Percentiles rank a stretch among this genome's conserved stretches.
phyloP scores from a whole-genome alignment of 306 rosid species.

The Bauhinia variegata region DNA sequence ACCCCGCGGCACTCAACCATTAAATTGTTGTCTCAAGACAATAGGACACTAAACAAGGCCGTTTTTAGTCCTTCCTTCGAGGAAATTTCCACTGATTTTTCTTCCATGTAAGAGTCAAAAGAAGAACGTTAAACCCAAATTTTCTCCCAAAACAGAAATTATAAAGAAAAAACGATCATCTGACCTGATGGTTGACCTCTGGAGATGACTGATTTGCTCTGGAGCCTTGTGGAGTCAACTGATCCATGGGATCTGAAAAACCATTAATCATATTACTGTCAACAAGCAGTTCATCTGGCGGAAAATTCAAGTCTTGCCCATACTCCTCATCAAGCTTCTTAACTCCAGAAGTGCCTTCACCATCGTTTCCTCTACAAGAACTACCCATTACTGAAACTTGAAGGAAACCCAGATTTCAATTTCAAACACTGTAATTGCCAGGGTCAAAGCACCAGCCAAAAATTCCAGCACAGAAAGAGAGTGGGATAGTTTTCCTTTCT shows the following conservation, averaged over 20 bases:
- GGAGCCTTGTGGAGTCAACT: constrained; percentile 30
- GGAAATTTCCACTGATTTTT: background rate
- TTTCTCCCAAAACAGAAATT: background rate
- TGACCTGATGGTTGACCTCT: constrained; percentile 48
- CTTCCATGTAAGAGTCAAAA: background rate
- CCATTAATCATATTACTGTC: constrained; percentile 5
- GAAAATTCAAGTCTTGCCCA: constrained; percentile 45
- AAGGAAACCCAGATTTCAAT: constrained; percentile 34
- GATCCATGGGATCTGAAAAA: constrained; percentile 37
- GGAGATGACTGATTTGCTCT: constrained; percentile 27
- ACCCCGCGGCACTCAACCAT: too few relatives aligned
- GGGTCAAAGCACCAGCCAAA: constrained; percentile 24
- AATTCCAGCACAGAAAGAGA: constrained; percentile 18
- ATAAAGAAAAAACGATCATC: constrained; percentile 23
- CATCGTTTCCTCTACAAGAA: constrained; percentile 42
- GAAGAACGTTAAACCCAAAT: background rate
- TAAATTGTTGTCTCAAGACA: too few relatives aligned
- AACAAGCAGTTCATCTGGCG: constrained; percentile 22
- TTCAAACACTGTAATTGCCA: constrained; percentile 15
- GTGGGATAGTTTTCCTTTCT: constrained; percentile 37
- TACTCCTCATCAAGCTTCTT: constrained; percentile 33
- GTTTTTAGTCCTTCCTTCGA: background rate
- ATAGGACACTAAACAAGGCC: background rate
- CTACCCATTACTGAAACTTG: constrained; percentile 53
- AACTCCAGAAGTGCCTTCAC: constrained; percentile 55